A percentile compares a stretch with the other conserved stretches of the same genome.
Conservation (phyloP, 2,329 filamentous ascomycete species). For the Colletotrichum cuscutae region DNA sequence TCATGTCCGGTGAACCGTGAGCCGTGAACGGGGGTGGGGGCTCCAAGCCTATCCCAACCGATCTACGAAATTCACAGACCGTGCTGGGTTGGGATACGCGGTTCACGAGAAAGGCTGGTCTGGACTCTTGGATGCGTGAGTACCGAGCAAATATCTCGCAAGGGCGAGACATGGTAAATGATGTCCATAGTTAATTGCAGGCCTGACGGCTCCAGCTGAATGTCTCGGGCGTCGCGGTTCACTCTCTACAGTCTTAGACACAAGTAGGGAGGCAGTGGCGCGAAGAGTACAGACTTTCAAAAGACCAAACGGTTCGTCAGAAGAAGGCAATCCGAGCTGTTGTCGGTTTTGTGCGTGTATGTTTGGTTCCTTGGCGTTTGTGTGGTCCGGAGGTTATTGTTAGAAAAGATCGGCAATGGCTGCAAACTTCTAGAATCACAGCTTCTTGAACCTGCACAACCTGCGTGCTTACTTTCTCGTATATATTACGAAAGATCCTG, state of each 20-base stretch:
- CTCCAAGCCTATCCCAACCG: constrained; percentile 3
- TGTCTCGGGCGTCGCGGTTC: neutral
- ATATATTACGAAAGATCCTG: neutral
- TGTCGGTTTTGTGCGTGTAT: neutral
- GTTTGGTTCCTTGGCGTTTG: neutral
- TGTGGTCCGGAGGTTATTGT: constrained; percentile 5
- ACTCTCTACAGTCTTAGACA: neutral
- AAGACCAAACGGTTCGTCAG: constrained; percentile 11
- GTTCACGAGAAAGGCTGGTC: neutral
- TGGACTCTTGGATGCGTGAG: neutral
- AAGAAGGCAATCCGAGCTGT: neutral
- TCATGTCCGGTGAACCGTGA: constrained; percentile 6
- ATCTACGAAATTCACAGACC: neutral
- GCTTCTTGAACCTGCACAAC: neutral
- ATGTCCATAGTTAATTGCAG: neutral
- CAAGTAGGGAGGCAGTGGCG: neutral
- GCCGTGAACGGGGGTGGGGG: neutral
- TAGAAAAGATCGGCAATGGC: constrained; percentile 12
- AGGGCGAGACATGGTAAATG: neutral
- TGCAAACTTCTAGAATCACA: neutral
- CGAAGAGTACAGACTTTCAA: neutral
- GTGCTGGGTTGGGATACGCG: too few relatives aligned
- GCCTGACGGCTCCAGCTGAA: too few relatives aligned
- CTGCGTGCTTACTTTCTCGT: neutral
- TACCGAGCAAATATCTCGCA: neutral